Evolutionary conservation across 73 alveolate species (phyloP), one percentile per base, ranked within the genome.

Genomic region (Stentor coeruleus): DNA sequence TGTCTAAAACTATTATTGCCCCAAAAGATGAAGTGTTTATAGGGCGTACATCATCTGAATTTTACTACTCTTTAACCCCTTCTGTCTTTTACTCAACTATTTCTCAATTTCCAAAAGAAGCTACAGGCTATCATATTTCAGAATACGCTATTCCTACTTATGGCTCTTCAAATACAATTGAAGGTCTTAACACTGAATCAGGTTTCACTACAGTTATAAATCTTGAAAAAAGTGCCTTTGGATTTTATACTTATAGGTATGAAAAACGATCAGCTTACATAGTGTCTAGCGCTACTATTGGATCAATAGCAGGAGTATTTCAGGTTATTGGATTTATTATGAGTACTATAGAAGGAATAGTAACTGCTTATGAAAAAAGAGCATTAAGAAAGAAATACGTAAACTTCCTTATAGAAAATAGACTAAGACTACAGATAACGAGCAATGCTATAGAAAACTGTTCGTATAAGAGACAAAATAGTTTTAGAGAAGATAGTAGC

Each of bases 91-190:
- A 20, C 35, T 26, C 42, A 26, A 31, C 15, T 20, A 57, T 57
- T 57, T 57, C 73, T 57, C 49, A 66, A 1, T 66, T 20, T 1
- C 42, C 36, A 20, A 31, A 26, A 26, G 37, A 66, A 2, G 0
- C 36, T 11, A 66, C 79, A 26, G 79, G 79, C 36, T 66, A 66
- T 2, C 41, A 66, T 31, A 40, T 66, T 11, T 66, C 79, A 20
- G 66, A 11, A 49, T 20, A 11, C 20, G 6, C 66, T 49, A 6
- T 49, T 6, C 66, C 66, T 49, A 11, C 6, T 49, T 6, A 20
- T 11, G 79, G 79, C n/a, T 28, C 79, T 66, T 1, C n/a, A 20
- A 26, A 31, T 66, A 33, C 26, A 26, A 66, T 20, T 14, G 39
- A 28, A 66, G 33, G 11, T 66, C 40, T 2, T 2, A 33, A 33